These are phyloP conservation scores for Pythium periplocum DNA, from an alignment of 352 stramenopile genomes.

Conservation along the genomic window DNA sequence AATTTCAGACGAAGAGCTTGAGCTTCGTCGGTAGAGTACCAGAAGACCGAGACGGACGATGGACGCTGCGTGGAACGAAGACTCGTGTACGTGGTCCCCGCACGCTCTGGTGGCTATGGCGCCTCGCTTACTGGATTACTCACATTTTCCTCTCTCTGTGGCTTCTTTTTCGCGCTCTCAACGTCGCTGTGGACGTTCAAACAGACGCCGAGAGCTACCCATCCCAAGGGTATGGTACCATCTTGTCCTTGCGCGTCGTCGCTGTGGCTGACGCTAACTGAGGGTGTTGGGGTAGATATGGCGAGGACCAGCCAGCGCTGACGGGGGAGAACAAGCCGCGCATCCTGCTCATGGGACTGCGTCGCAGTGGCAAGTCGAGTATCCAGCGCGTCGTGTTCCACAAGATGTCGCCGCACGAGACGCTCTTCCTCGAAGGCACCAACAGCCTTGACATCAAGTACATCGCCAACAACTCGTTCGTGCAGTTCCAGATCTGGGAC, in stretches of 20 bases:
- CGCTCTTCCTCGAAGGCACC: constrained; percentile 92
- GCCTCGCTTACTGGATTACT: not conserved
- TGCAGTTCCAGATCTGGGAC: constrained; percentile 99
- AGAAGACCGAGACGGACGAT: constrained; percentile 16
- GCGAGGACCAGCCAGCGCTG: constrained; percentile 58
- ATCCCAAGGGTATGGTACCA: no score
- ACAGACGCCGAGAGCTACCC: not conserved
- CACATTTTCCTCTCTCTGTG: no score
- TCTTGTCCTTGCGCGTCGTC: no score
- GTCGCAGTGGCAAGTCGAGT: constrained; percentile 86
- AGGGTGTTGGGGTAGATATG: constrained; percentile 34
- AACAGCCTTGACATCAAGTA: constrained; percentile 92
- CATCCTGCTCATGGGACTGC: constrained; percentile 97
- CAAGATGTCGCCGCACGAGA: constrained; percentile 99
- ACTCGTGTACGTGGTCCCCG: constrained; percentile 55
- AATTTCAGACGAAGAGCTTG: no score
- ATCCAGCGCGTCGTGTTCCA: constrained; percentile 98
- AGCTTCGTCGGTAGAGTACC: no score
- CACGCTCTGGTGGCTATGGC: constrained; percentile 40
- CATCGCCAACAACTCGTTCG: constrained; percentile 97
- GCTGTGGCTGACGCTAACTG: no score
- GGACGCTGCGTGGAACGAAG: constrained; percentile 65
- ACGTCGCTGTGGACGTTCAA: not conserved
- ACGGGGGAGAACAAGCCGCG: constrained; percentile 89
- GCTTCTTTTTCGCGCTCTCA: no score